phyloP scores from a whole-genome alignment of 1,139 yeast species.

The Zygoascus hellenicus region DNA sequence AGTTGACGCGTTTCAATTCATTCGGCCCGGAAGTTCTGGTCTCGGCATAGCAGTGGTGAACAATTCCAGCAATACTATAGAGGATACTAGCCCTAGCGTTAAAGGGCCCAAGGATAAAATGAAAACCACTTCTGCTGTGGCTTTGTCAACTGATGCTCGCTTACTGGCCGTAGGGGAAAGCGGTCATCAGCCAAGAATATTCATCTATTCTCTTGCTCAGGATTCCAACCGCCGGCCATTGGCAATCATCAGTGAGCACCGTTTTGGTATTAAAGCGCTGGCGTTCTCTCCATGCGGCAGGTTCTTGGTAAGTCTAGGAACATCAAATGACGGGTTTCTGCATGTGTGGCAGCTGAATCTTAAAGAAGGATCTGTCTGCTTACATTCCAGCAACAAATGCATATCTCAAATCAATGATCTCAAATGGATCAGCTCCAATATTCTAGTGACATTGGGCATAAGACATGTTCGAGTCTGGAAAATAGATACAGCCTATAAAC shows the following conservation, averaged over 20 bases:
- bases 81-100: too few species aligned
- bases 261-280: slow-evolving; percentile 52
- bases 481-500: slow-evolving; percentile 23
- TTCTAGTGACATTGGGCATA: slow-evolving; percentile 49
- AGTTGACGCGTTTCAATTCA: slow-evolving; percentile 6
- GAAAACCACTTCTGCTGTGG: slow-evolving; percentile 49
- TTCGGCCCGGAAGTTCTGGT: slow-evolving; percentile 6
- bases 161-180: slow-evolving; percentile 61
- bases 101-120: slow-evolving; percentile 39
- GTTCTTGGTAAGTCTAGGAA: slow-evolving; percentile 53
- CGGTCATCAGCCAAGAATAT: slow-evolving; percentile 60
- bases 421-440: slow-evolving; percentile 48
- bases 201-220: slow-evolving; percentile 53
- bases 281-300: slow-evolving; percentile 56
- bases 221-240: slow-evolving; percentile 43
- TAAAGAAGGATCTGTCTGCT: slow-evolving; percentile 23
- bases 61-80: too few species aligned
- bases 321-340: slow-evolving; percentile 58
- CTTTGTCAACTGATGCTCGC: slow-evolving; percentile 48
- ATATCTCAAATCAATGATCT: slow-evolving; percentile 51
- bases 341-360: slow-evolving; percentile 49
- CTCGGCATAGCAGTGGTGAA: slow-evolving; percentile 1
- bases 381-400: slow-evolving; percentile 51
- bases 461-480: slow-evolving; percentile 60
- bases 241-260: slow-evolving; percentile 52